Percentiles rank a stretch among this genome's conserved stretches.
Conservation (phyloP, 1,284 basidiomycete species). For the Pascua guehoae region DNA sequence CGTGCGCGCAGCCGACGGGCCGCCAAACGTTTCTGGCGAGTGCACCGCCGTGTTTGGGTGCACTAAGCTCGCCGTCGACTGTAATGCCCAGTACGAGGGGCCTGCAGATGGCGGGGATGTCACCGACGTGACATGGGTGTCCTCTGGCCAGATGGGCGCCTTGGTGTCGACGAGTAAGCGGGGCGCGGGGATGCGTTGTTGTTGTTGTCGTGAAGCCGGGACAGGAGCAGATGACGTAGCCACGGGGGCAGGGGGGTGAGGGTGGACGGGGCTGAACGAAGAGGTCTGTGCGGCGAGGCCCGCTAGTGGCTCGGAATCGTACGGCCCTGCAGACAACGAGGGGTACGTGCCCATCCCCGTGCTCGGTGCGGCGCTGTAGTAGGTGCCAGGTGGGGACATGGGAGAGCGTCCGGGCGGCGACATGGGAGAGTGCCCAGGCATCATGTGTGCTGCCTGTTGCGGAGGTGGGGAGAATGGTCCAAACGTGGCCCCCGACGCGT, state of each 20-base stretch:
- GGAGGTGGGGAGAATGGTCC: too few relatives aligned
- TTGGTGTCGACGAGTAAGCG: constrained; percentile 19
- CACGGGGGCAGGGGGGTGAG: too few relatives aligned
- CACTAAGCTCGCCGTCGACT: neutral
- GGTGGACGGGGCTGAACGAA: too few relatives aligned
- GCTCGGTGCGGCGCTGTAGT: neutral
- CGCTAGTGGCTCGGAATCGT: too few relatives aligned
- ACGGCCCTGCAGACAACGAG: too few relatives aligned
- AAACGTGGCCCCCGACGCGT: too few relatives aligned
- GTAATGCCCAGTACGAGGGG: neutral
- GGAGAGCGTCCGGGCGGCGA: neutral
- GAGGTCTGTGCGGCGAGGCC: too few relatives aligned
- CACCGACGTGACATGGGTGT: neutral
- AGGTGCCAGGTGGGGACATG: neutral
- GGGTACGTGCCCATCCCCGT: too few relatives aligned
- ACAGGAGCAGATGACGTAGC: neutral
- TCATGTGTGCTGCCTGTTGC: too few relatives aligned
- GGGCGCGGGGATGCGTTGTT: constrained; percentile 10
- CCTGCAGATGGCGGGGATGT: neutral
- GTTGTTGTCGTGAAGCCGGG: neutral
- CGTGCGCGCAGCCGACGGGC: too few relatives aligned
- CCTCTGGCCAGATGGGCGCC: constrained; percentile 3
- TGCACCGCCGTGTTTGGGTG: too few relatives aligned
- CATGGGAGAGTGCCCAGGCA: neutral
- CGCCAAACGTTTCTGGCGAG: too few relatives aligned